Percentiles rank a stretch among this genome's conserved stretches.
Conservation (phyloP, 169 alveolate genomes). For the Toxoplasma gondii region DNA sequence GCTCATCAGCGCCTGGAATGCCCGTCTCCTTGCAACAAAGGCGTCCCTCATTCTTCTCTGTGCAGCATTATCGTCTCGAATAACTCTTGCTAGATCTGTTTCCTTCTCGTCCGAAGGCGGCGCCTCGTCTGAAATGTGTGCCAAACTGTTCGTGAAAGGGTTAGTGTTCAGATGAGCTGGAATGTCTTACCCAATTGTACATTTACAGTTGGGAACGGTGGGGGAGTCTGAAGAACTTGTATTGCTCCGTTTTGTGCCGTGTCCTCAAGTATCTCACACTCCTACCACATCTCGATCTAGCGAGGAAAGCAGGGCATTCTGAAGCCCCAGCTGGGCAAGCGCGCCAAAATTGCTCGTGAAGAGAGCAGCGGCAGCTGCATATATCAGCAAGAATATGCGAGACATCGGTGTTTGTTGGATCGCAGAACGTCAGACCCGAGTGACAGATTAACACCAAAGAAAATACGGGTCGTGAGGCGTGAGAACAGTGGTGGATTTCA, state of each 20-base stretch:
- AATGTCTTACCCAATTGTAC: slow-evolving; percentile 46
- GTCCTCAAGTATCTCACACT: background rate
- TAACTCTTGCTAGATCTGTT: slow-evolving; percentile 27
- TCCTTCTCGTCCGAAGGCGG: slow-evolving; percentile 39
- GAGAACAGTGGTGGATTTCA: too few relatives aligned
- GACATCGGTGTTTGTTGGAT: background rate
- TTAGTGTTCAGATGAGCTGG: background rate
- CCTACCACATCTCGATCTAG: slow-evolving; percentile 57
- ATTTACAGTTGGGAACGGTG: slow-evolving; percentile 51
- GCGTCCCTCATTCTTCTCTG: background rate
- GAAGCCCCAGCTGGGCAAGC: slow-evolving; percentile 9
- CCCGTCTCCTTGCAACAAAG: background rate
- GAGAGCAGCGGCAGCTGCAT: background rate
- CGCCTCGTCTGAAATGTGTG: slow-evolving; percentile 20
- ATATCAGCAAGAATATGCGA: background rate
- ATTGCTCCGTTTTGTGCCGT: background rate
- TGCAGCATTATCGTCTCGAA: background rate
- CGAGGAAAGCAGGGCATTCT: background rate
- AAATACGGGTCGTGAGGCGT: too few relatives aligned
- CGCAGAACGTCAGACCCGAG: background rate
- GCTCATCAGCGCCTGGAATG: slow-evolving; percentile 23
- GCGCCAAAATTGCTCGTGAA: background rate
- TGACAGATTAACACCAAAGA: background rate
- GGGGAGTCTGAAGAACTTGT: slow-evolving; percentile 26
- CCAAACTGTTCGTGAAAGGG: background rate